Conservation (phyloP, 2,329 filamentous ascomycete species). For the Trichoderma endophyticum region DNA sequence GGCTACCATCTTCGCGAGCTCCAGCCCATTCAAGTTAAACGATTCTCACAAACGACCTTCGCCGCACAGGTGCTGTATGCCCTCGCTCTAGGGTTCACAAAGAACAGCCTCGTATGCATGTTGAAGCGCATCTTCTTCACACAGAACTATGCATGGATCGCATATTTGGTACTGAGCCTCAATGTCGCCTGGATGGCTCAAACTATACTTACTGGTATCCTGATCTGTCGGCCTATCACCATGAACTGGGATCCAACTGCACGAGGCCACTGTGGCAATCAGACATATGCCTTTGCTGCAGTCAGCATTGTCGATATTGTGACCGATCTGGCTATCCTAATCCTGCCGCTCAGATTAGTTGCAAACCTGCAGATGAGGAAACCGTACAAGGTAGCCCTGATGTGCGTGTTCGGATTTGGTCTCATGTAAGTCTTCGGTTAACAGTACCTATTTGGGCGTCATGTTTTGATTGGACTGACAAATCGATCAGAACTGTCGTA, state of each 20-base stretch:
- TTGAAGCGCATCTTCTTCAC: slow-evolving; percentile 25
- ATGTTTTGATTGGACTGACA: not conserved
- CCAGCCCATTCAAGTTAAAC: slow-evolving; percentile 12
- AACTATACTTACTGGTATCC: slow-evolving; percentile 21
- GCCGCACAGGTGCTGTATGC: slow-evolving; percentile 24
- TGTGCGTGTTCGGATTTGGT: slow-evolving; percentile 22
- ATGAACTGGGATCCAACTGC: slow-evolving; percentile 21
- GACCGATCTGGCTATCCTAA: slow-evolving; percentile 22
- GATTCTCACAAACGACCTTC: slow-evolving; percentile 21
- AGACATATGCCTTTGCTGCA: slow-evolving; percentile 18
- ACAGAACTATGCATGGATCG: slow-evolving; percentile 16
- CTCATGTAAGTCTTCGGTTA: slow-evolving; percentile 15
- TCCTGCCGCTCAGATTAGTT: slow-evolving; percentile 21
- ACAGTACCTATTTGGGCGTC: no score
- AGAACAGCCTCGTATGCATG: slow-evolving; percentile 25
- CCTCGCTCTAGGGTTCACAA: slow-evolving; percentile 21
- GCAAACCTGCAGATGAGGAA: slow-evolving; percentile 19
- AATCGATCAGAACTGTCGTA: slow-evolving; percentile 18
- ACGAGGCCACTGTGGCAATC: slow-evolving; percentile 20
- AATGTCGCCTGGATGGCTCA: slow-evolving; percentile 24
- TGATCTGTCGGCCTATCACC: slow-evolving; percentile 21
- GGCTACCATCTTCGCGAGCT: slow-evolving; percentile 21
- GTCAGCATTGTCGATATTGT: slow-evolving; percentile 24
- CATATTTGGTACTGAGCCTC: slow-evolving; percentile 20
- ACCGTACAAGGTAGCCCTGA: slow-evolving; percentile 21